Conservation (phyloP, 2,329 filamentous ascomycete genomes). For the Penicillium olsonii region DNA sequence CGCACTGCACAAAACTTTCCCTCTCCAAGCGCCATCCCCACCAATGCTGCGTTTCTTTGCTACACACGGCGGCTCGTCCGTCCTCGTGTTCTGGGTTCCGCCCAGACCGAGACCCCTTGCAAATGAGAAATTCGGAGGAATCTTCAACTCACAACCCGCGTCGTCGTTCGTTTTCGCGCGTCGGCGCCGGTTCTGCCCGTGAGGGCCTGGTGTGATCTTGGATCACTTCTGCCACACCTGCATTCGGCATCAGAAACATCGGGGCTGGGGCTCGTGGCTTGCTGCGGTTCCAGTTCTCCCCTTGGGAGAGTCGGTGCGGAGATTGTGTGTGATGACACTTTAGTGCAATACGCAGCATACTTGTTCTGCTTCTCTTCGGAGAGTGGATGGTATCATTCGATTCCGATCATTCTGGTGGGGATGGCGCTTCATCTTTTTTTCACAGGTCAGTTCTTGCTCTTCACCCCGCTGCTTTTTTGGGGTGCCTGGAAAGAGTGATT, state of each 20-base stretch:
- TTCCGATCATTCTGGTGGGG: conserved; percentile 90
- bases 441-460: conserved; percentile 49
- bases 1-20: conserved; percentile 11
- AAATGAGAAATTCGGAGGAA: conserved; percentile 99
- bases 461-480: conserved; percentile 4
- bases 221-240: conserved; percentile 60
- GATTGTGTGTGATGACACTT: conserved; percentile 86
- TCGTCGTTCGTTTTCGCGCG: conserved; percentile 31
- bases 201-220: conserved; percentile 77
- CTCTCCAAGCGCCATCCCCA: conserved; percentile 73
- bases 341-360: conserved; percentile 95
- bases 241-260: conserved; percentile 91
- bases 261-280: conserved; percentile 43
- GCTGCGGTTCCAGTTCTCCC: conserved; percentile 47
- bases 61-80: conserved; percentile 62
- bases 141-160: conserved; percentile 66
- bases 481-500: conserved; percentile 23
- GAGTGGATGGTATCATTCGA: conserved; percentile 69
- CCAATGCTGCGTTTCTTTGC: conserved; percentile 97
- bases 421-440: conserved; percentile 66
- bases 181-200: conserved; percentile 64
- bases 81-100: conserved; percentile 22
- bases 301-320: conserved; percentile 93
- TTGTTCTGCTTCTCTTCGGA: conserved; percentile 36
- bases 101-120: conserved; percentile 48